Evolutionary conservation across 306 rosid species (phyloP), one percentile per base, ranked within the genome.

Genomic region (Vicia sativa): DNA sequence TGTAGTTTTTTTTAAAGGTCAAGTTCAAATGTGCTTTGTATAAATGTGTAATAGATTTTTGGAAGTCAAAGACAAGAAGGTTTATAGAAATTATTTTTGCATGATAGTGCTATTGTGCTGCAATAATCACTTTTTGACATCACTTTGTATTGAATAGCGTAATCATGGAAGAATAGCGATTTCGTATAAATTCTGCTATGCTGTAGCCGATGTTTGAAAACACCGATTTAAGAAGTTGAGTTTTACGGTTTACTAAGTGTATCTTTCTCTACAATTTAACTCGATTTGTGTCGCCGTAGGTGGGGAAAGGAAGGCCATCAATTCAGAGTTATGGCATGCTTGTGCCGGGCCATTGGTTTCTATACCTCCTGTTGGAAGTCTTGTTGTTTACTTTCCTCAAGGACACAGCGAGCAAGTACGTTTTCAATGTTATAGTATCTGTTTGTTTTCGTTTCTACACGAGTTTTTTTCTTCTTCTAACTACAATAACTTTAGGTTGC

Each of bases 291-390:
- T 75, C 66, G 16, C 73, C 41, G 18, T 62, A 42, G 50, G 81
- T 86, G 98, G 93, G 44, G 96, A 92, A 80, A 79, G 82, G 76
- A 92, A 89, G 86, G 50, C 66, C 62, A 92, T 92, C 29, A 92
- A 92, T 83, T 89, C 98, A 58, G 98, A 92, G 86, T 77, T 92
- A 77, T 92, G 98, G 98, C 98, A 92, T 83, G 96, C 96, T 62
- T 92, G 98, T 80, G 98, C 98, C 18, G 98, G 98, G 68, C 98
- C 96, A 1, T 82, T 92, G 83, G 96, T 89, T 83, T 89, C 96
- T 28, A 80, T 92, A 76, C 98, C 98, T 61, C 98, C 96, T 18
- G 87, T 77, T 73, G 96, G 98, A 69, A 89, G 96, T 71, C 92
- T 89, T 6, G 98, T 92, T 76, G 96, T 87, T 77, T 92, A 92